These are phyloP conservation scores for Creolimax fragrantissima DNA, from an alignment of 78 protist species.

Conservation along the genomic window DNA sequence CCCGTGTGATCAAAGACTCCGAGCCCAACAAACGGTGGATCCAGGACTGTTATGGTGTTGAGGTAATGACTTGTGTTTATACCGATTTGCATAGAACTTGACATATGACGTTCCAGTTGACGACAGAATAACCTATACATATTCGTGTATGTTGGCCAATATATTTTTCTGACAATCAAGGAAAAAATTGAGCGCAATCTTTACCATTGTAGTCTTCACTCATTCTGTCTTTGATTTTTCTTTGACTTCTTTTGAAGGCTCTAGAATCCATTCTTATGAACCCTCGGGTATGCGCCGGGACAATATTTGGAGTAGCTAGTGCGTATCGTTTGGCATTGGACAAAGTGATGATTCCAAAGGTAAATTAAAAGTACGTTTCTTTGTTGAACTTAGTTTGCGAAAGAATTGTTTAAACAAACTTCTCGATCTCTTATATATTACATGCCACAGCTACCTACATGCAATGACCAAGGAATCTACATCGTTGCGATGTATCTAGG, in stretches of 20 bases:
- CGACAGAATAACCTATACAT: no score
- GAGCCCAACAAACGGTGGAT: background rate
- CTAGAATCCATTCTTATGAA: background rate
- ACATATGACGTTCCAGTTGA: no score
- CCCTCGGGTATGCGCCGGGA: background rate
- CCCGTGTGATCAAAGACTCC: background rate
- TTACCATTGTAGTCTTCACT: no score
- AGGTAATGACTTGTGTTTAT: background rate
- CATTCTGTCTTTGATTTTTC: no score
- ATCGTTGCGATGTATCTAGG: background rate
- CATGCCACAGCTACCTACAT: background rate
- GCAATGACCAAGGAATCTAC: background rate
- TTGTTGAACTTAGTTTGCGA: background rate
- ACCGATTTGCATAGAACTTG: no score
- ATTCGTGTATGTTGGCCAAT: no score
- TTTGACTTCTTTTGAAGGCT: no score
- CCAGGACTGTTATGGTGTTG: background rate
- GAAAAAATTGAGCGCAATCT: no score
- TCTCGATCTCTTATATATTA: background rate
- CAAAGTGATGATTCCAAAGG: background rate
- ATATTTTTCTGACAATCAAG: no score
- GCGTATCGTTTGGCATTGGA: background rate
- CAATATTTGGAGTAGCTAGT: background rate
- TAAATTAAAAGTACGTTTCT: background rate
- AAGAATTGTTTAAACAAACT: background rate